Conservation (phyloP, 2,329 filamentous ascomycete species). For the Zymoseptoria pseudotritici region DNA sequence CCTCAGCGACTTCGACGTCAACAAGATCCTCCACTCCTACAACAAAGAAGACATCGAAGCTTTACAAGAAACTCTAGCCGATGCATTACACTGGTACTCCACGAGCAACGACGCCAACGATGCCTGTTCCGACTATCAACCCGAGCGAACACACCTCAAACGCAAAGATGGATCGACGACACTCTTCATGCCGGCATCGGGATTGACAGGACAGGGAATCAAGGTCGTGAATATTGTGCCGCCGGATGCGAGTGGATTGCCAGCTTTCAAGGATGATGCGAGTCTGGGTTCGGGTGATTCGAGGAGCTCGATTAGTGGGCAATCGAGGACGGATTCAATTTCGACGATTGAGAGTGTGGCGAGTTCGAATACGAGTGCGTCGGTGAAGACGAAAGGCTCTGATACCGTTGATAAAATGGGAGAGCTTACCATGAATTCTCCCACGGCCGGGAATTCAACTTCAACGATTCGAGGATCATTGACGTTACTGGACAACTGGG, state of each 20-base stretch:
- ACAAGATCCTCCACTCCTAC: conserved; percentile 48
- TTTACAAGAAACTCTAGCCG: conserved; percentile 52
- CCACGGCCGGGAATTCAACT: conserved; percentile 14
- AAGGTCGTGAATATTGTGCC: conserved; percentile 55
- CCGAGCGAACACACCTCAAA: conserved; percentile 53
- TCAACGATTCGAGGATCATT: conserved; percentile 50
- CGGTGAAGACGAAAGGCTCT: conserved; percentile 13
- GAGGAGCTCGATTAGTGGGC: conserved; percentile 21
- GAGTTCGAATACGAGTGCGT: conserved; percentile 9
- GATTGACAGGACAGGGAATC: conserved; percentile 52
- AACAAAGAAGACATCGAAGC: conserved; percentile 49
- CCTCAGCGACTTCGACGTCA: conserved; percentile 51
- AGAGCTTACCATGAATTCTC: conserved; percentile 22
- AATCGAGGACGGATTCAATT: conserved; percentile 25
- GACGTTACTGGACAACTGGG: conserved; percentile 51
- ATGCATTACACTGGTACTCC: conserved; percentile 58
- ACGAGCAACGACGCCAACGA: conserved; percentile 51
- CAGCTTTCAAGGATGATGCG: conserved; percentile 21
- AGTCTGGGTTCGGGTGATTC: conserved; percentile 19
- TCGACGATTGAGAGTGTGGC: conserved; percentile 15
- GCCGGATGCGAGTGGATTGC: conserved; percentile 21
- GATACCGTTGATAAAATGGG: conserved; percentile 18
- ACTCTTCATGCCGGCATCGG: conserved; percentile 60
- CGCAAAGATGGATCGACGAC: conserved; percentile 55
- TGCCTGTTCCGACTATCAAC: conserved; percentile 55